Evolutionary conservation across 2,329 filamentous ascomycete genomes (phyloP).

Genomic region (Fusarium cicatricum): DNA sequence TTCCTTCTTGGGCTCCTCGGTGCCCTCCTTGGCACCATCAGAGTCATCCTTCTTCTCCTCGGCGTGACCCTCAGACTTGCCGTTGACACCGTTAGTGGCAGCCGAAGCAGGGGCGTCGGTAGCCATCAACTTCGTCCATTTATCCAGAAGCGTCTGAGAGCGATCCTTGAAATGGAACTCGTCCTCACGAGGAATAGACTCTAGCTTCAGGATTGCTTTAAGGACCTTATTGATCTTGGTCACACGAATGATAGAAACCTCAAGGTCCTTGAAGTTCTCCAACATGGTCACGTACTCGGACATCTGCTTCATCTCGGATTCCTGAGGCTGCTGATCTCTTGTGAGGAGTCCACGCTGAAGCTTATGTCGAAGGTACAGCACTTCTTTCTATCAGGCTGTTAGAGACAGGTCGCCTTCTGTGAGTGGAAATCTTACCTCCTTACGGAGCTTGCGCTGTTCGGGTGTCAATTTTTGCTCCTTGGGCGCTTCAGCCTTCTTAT

Average conservation of each 20-base stretch:
- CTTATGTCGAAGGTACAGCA: constrained; percentile 93
- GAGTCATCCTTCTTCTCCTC: constrained; percentile 53
- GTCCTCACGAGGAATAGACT: constrained; percentile 85
- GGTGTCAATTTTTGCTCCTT: constrained; percentile 67
- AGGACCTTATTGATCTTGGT: constrained; percentile 99
- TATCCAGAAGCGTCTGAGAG: constrained; percentile 79
- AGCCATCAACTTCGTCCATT: constrained; percentile 87
- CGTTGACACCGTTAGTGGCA: constrained; percentile 59
- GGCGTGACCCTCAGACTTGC: constrained; percentile 49
- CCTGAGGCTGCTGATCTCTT: constrained; percentile 83
- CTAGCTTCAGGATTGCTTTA: constrained; percentile 90
- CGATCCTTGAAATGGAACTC: constrained; percentile 90
- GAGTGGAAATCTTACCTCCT: constrained; percentile 58
- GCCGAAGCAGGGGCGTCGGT: constrained; percentile 56
- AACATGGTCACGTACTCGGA: constrained; percentile 81
- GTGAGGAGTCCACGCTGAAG: constrained; percentile 94
- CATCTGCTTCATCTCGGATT: constrained; percentile 83
- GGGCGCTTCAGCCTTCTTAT: constrained; percentile 62
- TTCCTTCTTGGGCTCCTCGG: constrained; percentile 50
- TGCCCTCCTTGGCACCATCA: constrained; percentile 52
- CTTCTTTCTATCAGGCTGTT: constrained; percentile 66
- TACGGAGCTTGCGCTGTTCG: constrained; percentile 66
- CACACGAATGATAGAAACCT: constrained; percentile 84
- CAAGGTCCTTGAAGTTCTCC: constrained; percentile 80
- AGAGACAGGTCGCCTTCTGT: constrained; percentile 37